phyloP scores from a whole-genome alignment of 129 eudicot species.

The Lactuca saligna region DNA sequence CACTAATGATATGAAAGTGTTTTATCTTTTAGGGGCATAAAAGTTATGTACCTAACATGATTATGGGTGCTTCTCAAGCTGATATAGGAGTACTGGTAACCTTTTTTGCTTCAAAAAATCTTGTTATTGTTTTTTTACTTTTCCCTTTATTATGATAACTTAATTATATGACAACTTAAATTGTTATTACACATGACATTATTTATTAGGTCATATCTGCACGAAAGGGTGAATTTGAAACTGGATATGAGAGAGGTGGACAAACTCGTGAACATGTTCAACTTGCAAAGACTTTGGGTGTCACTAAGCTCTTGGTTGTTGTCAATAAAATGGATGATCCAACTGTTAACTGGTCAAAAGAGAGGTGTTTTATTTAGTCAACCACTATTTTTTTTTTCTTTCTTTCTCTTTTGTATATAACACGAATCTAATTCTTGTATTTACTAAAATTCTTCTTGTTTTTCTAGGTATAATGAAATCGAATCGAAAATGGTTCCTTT shows the following conservation, averaged over 20 bases:
- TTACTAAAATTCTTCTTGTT: not conserved
- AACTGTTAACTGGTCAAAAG: slow-evolving; percentile 83
- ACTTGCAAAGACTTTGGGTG: slow-evolving; percentile 91
- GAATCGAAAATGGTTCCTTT: slow-evolving; percentile 78
- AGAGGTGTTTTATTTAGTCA: slow-evolving; percentile 44
- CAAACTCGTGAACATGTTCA: slow-evolving; percentile 98
- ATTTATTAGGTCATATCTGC: slow-evolving; percentile 82
- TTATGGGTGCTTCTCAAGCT: slow-evolving; percentile 95
- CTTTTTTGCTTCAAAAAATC: slow-evolving; percentile 6
- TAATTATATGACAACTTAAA: not conserved
- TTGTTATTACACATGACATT: not conserved
- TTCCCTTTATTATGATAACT: not conserved
- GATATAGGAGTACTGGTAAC: slow-evolving; percentile 87
- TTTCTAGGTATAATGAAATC: slow-evolving; percentile 73
- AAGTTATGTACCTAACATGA: slow-evolving; percentile 94
- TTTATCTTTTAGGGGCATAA: slow-evolving; percentile 71
- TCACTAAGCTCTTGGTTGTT: slow-evolving; percentile 77
- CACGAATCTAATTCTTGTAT: not conserved
- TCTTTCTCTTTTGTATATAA: not conserved
- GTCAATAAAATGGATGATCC: slow-evolving; percentile 98
- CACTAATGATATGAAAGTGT: not conserved
- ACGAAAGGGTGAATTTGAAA: slow-evolving; percentile 97
- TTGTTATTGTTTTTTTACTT: not conserved
- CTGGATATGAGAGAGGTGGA: slow-evolving; percentile 96
- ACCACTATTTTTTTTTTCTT: not conserved